Evolutionary conservation across 116 monocot species (phyloP), one percentile per base, ranked within the genome.

Genomic region (Phalaenopsis hybrid): DNA sequence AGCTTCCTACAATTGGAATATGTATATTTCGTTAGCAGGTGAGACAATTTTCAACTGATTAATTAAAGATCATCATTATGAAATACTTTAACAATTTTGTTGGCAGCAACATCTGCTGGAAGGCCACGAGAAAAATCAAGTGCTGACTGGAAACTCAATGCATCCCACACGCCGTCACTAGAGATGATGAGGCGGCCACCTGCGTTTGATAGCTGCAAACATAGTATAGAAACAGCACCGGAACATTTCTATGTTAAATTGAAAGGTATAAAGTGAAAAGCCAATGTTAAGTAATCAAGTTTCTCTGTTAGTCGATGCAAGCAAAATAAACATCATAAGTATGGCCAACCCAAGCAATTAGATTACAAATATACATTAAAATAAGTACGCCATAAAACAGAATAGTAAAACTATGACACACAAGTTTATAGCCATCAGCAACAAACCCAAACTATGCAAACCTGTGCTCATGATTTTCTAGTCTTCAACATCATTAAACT

Each of bases 151-250:
- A 84, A 81, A 79, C 84, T 86, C 61, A 98, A 85, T 76, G 95
- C 93, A 88, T 98, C 98, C 98, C 98, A 98, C 20, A 98, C 98
- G 74, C 98, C 98, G 86, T 98, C 98, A 85, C 98, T 98, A 75
- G 92, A 88, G 75, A 98, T 95, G 85, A 98, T 89, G 77, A 98
- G 85, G 13, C 98, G 91, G 12, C 95, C 98, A 67, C 98, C 98
- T 79, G 95, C 91, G 84, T 88, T 93, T 44, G 98, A 92, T 68
- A 98, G 82, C 98, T 98, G 88, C 77, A 84, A 59, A 70, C 82
- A 44, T 43, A 34, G 61, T 34, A 61, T 51, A 79, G 20, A 25
- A 51, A 73, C 33, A 75, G 75, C 7, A 46, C 20, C 3, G 20
- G 28, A 45, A 11, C n/a, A 75, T 46, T 45, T 75, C 4, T 46